Base-by-base conservation (phyloP, 75 land plant genomes). In the Selaginella tamariscina region DNA sequence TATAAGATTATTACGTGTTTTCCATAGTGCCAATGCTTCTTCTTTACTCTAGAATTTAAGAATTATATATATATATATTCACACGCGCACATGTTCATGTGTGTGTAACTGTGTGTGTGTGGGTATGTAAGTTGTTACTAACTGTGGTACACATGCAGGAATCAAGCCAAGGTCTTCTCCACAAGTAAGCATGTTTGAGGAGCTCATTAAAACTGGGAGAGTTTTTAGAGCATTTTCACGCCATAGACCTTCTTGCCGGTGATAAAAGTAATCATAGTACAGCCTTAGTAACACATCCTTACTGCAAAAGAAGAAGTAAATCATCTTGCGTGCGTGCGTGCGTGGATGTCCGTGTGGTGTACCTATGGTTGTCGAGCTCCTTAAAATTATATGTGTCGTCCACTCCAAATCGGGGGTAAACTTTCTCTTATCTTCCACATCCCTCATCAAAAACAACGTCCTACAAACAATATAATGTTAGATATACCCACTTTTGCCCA, bases 161-260 rank as follows among this genome's bases (percentile, higher is more conserved):
- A 94, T 82, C 31, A 94, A 67, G 23, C 99, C 99, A 64, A 94
- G 88, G 73, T 94, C 99, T 73, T 94, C 99, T 70, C 99, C 99
- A 80, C 99, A 94, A 55, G 96, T 84, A 56, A 90, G 74, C 96
- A 94, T 90, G 56, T 90, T 82, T 26, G 99, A 90, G 56, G 99
- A 89, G 73, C 87, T 84, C 76, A 94, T 70, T 55, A 94, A 82
- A 23, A 60, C 96, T 62, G 96, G 99, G 29, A 94, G 75, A 1
- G 99, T 94, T 79, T 90, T 94, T 62, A 90, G 33, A 49, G 98
- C 96, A 79, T 85, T 94, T 70, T 85, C 76, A 20, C 88, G 85
- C 99, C 99, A 94, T 15, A 94, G 79, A 27, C 71, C 68, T 64
- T 90, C 96, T 76, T 90, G 99, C 70, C 96, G 83, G 30, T 80